Evolutionary conservation across 2,329 filamentous ascomycete species (phyloP).

Genomic region (Diaporthe citriasiana): DNA sequence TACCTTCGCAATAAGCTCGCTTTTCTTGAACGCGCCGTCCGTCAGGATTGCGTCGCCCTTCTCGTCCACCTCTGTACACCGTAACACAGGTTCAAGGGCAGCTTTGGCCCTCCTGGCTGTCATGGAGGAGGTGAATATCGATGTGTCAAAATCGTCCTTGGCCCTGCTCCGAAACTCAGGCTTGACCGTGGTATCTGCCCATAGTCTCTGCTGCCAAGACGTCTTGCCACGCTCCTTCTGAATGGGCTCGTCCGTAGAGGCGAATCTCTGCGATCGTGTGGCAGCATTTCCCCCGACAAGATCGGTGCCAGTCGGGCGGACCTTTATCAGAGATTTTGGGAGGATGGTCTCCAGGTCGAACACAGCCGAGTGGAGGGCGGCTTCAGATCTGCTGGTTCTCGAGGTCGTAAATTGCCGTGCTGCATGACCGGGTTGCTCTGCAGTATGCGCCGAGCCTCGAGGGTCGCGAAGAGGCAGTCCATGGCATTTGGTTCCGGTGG

Average conservation of each 20-base stretch:
- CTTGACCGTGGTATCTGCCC: slow-evolving; percentile 57
- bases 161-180: slow-evolving; percentile 39
- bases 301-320: slow-evolving; percentile 31
- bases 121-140: slow-evolving; percentile 78
- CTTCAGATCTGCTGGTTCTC: slow-evolving; percentile 19
- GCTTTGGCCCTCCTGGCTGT: slow-evolving; percentile 78
- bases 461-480: not conserved
- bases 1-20: slow-evolving; percentile 94
- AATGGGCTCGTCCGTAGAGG: slow-evolving; percentile 46
- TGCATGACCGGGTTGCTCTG: not conserved
- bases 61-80: slow-evolving; percentile 96
- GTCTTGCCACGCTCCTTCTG: slow-evolving; percentile 45
- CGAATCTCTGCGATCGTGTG: slow-evolving; percentile 47
- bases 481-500: slow-evolving; percentile 21
- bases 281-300: slow-evolving; percentile 15
- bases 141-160: slow-evolving; percentile 57
- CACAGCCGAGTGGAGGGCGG: slow-evolving; percentile 43
- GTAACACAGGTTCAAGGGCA: slow-evolving; percentile 84
- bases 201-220: slow-evolving; percentile 65
- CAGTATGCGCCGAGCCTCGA: not conserved
- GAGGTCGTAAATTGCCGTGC: slow-evolving; percentile 30
- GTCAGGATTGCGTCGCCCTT: slow-evolving; percentile 92
- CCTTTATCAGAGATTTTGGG: slow-evolving; percentile 45
- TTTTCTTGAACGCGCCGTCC: slow-evolving; percentile 97
- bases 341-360: slow-evolving; percentile 47